A percentile compares a stretch with the other conserved stretches of the same genome.
Conservation (phyloP, 257 asterid species). For the Petunia secreta region DNA sequence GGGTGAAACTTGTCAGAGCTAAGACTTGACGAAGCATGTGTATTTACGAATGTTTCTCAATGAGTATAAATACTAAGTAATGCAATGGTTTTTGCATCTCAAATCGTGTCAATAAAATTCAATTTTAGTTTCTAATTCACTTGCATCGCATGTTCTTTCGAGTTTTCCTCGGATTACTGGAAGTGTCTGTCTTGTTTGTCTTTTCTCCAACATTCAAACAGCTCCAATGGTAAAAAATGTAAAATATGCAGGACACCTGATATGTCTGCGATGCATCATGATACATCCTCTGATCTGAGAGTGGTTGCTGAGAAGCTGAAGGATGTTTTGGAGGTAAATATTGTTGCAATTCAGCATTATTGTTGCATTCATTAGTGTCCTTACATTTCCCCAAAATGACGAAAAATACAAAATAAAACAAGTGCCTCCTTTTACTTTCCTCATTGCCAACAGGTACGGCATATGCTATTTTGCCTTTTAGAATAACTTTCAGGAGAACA, state of each 20-base stretch:
- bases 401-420: background rate
- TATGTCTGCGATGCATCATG: conserved; percentile 95
- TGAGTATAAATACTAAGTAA: background rate
- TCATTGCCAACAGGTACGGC: background rate
- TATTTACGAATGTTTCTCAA: background rate
- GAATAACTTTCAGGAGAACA: background rate
- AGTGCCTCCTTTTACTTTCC: background rate
- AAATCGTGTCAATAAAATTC: background rate
- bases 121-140: background rate
- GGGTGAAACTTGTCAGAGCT: conserved; percentile 8
- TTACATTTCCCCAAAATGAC: background rate
- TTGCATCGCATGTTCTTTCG: background rate
- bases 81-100: background rate
- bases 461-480: background rate
- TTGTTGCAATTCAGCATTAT: background rate
- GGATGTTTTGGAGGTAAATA: conserved; percentile 65
- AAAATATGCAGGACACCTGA: conserved; percentile 75
- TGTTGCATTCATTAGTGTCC: background rate
- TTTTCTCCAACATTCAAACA: background rate
- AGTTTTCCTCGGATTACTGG: background rate
- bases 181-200: background rate
- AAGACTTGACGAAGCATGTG: background rate
- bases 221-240: background rate
- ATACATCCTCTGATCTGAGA: conserved; percentile 68
- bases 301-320: conserved; percentile 66